Conservation (phyloP, 805 yeast genomes). For the Lipomyces yamanashiensis region DNA sequence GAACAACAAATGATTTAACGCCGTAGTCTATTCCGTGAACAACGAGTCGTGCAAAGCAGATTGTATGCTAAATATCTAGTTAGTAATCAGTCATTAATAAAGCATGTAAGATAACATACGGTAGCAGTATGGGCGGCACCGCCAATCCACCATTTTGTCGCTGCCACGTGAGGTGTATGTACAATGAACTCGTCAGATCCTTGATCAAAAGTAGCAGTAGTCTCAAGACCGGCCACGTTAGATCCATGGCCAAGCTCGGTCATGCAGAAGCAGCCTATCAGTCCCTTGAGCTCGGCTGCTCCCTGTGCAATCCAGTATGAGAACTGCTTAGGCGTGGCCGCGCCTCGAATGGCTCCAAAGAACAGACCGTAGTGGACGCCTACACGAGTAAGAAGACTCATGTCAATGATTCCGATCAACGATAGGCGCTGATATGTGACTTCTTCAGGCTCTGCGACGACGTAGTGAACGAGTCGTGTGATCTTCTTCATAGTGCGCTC, state of each 20-base stretch:
- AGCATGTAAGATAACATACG: neutral
- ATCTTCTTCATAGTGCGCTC: slow-evolving; percentile 45
- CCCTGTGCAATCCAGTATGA: slow-evolving; percentile 73
- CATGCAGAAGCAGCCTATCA: slow-evolving; percentile 87
- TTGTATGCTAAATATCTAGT: slow-evolving; percentile 55
- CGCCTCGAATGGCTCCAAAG: slow-evolving; percentile 78
- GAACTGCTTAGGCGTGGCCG: slow-evolving; percentile 84
- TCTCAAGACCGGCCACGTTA: slow-evolving; percentile 89
- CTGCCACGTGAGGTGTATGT: slow-evolving; percentile 87
- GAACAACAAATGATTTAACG: slow-evolving; percentile 90
- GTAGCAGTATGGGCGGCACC: slow-evolving; percentile 96
- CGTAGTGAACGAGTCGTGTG: slow-evolving; percentile 39
- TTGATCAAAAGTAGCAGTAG: slow-evolving; percentile 82
- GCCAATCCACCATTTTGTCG: slow-evolving; percentile 99
- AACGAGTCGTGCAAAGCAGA: slow-evolving; percentile 82
- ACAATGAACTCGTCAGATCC: slow-evolving; percentile 69
- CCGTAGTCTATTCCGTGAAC: slow-evolving; percentile 87
- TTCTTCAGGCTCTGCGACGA: slow-evolving; percentile 41
- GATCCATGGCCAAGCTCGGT: slow-evolving; percentile 94
- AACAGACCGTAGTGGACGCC: slow-evolving; percentile 91
- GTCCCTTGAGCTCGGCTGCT: slow-evolving; percentile 45
- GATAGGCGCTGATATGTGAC: slow-evolving; percentile 40
- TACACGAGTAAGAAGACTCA: slow-evolving; percentile 76
- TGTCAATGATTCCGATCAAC: slow-evolving; percentile 56
- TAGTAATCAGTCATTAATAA: neutral